Evolutionary conservation across 2,329 filamentous ascomycete genomes (phyloP), one percentile per base, ranked within the genome.

Genomic region (Fusarium coffeatum): DNA sequence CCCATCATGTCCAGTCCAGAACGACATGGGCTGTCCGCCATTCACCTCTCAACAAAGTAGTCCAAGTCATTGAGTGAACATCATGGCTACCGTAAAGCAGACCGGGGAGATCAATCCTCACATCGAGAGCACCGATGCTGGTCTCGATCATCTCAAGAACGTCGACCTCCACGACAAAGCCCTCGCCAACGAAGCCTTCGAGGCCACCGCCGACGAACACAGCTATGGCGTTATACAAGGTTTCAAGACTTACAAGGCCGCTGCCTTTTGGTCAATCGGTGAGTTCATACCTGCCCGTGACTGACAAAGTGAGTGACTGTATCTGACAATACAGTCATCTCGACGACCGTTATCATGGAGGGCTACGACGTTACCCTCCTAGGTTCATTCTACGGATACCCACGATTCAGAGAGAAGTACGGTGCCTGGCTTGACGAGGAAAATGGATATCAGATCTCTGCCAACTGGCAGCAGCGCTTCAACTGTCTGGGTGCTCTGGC

Each of bases 401-500:
- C 74, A 2, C 68, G 59, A 59, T 84, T 80, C 72, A 77, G 74
- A 11, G 70, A 71, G 60, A 82, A 77, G 69, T 86, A 84, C 60
- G 83, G 83, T 45, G 73, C 72, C 6, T 81, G 53, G 23, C 69
- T 77, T 16, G 66, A 78, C 41, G 64, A 75, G 0, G 71, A 82
- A 32, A 76, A 77, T 22, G 78, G 78, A 11, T 84, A 84, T 48
- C 81, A 86, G 69, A 80, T 88, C 68, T 81, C 81, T 6, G 81
- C 84, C 4, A 72, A 80, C 6, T 88, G 86, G 86, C 86, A 88
- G 74, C 81, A 84, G 22, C 82, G 79, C 4, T 78, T 88, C 47
- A 80, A 80, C 69, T 76, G 74, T 50, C 74, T 79, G 43, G 76
- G 75, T 30, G 77, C 76, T 9, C 57, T 81, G 28, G 76, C 72